Percentiles rank a stretch among this genome's conserved stretches.
phyloP scores from a whole-genome alignment of 176 grass and related monocot genomes.

The Aegilops sharonensis region DNA sequence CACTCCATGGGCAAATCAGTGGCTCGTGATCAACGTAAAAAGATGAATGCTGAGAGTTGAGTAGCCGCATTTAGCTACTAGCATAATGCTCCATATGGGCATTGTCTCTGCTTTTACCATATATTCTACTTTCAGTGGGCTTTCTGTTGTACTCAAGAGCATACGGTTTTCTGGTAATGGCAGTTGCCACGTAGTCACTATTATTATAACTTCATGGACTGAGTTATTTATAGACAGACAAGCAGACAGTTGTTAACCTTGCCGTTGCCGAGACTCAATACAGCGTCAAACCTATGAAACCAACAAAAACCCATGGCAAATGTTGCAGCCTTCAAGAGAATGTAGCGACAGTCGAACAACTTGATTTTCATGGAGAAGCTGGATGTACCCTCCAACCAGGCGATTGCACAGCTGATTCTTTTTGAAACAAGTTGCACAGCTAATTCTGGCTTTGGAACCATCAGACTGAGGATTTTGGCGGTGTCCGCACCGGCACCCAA shows the following conservation, averaged over 20 bases:
- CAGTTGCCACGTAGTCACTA: background rate
- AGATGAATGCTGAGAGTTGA: background rate
- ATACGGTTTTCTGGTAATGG: background rate
- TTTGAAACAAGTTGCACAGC: background rate
- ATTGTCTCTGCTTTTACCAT: background rate
- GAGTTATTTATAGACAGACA: too few relatives aligned
- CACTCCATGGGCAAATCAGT: background rate
- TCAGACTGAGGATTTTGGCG: slow-evolving; percentile 28
- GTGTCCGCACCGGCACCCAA: background rate
- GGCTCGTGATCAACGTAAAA: background rate
- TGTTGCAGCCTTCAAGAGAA: too few relatives aligned
- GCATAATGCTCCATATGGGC: background rate
- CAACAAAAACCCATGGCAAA: background rate
- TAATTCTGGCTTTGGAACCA: background rate
- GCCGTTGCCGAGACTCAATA: background rate
- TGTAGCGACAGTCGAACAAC: too few relatives aligned
- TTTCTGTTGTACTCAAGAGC: background rate
- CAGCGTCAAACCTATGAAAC: background rate
- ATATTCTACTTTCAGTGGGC: background rate
- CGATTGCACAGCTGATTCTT: background rate
- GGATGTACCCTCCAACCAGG: background rate
- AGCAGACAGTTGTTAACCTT: background rate
- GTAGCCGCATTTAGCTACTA: background rate
- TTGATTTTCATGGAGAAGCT: background rate
- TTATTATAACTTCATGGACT: background rate